phyloP scores from a whole-genome alignment of 257 asterid genomes.

The Solanum neorickii region DNA sequence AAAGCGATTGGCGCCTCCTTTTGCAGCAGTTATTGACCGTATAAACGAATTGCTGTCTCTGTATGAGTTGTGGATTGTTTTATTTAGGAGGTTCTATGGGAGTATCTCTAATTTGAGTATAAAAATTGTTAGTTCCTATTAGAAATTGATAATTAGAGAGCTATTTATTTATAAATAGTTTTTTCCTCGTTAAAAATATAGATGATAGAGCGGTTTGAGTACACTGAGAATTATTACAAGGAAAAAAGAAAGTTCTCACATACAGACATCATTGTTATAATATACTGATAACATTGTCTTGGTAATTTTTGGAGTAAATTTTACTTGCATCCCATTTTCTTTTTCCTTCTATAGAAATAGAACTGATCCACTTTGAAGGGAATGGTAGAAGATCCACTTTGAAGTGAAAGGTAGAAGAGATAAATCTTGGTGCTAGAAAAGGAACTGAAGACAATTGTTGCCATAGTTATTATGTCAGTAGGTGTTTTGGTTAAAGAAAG shows the following conservation, averaged over 20 bases:
- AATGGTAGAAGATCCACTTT: not conserved
- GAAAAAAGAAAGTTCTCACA: not conserved
- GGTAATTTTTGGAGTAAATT: not conserved
- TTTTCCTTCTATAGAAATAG: not conserved
- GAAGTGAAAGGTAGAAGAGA: not conserved
- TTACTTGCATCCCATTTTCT: not conserved
- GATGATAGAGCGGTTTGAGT: not conserved
- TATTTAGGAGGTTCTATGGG: not conserved
- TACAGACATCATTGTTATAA: not conserved
- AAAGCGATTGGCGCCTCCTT: not conserved
- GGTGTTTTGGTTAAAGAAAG: not conserved
- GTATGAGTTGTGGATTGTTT: not conserved
- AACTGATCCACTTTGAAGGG: not conserved
- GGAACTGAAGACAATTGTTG: not conserved
- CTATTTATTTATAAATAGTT: not conserved
- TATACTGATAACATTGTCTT: not conserved
- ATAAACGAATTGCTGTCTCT: not conserved
- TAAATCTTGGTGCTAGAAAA: not conserved
- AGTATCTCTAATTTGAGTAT: not conserved
- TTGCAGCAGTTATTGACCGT: not conserved
- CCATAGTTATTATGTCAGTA: not conserved
- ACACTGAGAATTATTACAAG: not conserved
- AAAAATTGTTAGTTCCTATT: not conserved
- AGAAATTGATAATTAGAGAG: not conserved
- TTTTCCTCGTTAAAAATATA: not conserved